These are phyloP conservation scores for Sporothrix inflata DNA, from an alignment of 2,329 filamentous ascomycete species.

Conservation along the genomic window DNA sequence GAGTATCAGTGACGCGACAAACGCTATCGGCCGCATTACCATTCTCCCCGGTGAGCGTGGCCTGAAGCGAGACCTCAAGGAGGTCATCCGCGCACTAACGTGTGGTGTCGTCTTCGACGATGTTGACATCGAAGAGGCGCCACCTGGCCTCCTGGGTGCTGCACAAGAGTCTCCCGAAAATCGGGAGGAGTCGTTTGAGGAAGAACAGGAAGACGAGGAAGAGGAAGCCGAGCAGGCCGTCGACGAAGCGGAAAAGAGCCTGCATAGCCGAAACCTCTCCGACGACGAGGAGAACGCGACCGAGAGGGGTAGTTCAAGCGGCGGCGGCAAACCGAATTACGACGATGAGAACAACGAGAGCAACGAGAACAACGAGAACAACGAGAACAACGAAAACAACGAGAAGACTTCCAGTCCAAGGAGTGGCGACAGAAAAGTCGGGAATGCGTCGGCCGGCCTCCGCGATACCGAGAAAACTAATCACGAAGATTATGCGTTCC, in stretches of 20 bases:
- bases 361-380: slow-evolving; percentile 27
- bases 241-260: slow-evolving; percentile 33
- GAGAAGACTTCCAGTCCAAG: background rate
- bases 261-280: slow-evolving; percentile 37
- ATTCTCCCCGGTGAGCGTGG: slow-evolving; percentile 62
- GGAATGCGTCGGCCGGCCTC: background rate
- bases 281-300: slow-evolving; percentile 22
- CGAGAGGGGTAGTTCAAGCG: background rate
- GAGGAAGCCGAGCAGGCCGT: slow-evolving; percentile 37
- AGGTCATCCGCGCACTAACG: slow-evolving; percentile 48
- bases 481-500: background rate
- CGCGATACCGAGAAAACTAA: background rate
- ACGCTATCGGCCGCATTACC: slow-evolving; percentile 61
- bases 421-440: background rate
- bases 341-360: slow-evolving; percentile 6
- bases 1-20: slow-evolving; percentile 57
- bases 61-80: slow-evolving; percentile 51
- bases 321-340: background rate
- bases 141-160: slow-evolving; percentile 49
- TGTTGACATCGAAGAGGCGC: slow-evolving; percentile 40
- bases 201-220: slow-evolving; percentile 37
- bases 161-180: slow-evolving; percentile 38
- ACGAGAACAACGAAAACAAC: background rate
- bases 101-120: slow-evolving; percentile 49
- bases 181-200: slow-evolving; percentile 33